Evolutionary conservation across 2,329 filamentous ascomycete genomes (phyloP).

Genomic region (Penicillium paneum): DNA sequence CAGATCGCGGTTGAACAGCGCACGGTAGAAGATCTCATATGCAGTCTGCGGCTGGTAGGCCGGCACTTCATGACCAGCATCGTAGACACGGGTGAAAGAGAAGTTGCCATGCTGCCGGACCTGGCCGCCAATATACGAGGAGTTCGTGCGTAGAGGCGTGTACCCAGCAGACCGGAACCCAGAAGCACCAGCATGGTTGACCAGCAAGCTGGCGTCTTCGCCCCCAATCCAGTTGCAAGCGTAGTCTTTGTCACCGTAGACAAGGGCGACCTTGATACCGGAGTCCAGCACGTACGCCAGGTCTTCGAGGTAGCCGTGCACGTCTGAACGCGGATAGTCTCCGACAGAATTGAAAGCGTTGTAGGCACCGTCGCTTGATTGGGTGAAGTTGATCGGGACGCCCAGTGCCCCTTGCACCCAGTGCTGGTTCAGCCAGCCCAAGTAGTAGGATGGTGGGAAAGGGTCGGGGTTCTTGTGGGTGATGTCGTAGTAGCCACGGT

Average conservation of each 20-base stretch:
- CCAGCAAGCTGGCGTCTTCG: constrained; percentile 50
- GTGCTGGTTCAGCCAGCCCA: constrained; percentile 56
- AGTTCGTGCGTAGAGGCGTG: constrained; percentile 42
- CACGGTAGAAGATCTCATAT: constrained; percentile 54
- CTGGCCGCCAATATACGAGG: constrained; percentile 44
- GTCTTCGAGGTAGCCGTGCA: constrained; percentile 38
- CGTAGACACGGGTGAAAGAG: constrained; percentile 49
- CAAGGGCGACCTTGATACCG: constrained; percentile 55
- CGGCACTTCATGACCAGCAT: constrained; percentile 51
- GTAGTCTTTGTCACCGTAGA: constrained; percentile 60
- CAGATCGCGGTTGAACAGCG: constrained; percentile 52
- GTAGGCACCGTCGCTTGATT: constrained; percentile 44
- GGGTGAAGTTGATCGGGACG: constrained; percentile 58
- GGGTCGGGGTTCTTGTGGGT: constrained; percentile 51
- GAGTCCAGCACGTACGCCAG: constrained; percentile 53
- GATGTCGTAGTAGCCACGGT: constrained; percentile 58
- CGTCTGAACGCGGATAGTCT: constrained; percentile 49
- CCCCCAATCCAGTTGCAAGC: constrained; percentile 58
- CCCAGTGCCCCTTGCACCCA: constrained; percentile 59
- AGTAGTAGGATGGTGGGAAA: constrained; percentile 53
- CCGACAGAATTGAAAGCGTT: constrained; percentile 48
- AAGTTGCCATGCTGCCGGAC: constrained; percentile 50
- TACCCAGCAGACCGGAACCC: constrained; percentile 53
- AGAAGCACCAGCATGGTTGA: constrained; percentile 45
- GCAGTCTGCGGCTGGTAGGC: constrained; percentile 56